Evolutionary conservation across 148 eudicot species (phyloP).

Genomic region (Rhododendron simsii): DNA sequence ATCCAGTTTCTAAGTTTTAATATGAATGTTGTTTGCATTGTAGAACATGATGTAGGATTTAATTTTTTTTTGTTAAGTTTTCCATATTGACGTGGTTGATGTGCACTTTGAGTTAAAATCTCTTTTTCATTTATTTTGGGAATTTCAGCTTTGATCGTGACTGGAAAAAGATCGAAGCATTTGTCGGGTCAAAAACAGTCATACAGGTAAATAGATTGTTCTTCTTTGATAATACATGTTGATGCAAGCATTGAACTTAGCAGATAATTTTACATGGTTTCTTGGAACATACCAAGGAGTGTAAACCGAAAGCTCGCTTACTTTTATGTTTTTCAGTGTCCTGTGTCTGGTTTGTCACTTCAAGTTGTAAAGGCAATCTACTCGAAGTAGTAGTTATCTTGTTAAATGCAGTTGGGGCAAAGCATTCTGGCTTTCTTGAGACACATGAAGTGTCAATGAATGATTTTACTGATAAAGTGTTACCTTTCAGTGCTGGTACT

Average conservation of each 20-base stretch:
- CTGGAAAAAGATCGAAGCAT: constrained; percentile 98
- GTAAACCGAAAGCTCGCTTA: not conserved
- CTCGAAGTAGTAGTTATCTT: not conserved
- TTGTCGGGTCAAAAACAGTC: constrained; percentile 88
- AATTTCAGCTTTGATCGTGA: constrained; percentile 85
- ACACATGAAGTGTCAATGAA: not conserved
- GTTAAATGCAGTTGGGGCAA: not conserved
- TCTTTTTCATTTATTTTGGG: not conserved
- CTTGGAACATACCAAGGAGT: not conserved
- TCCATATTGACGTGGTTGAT: not conserved
- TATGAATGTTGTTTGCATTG: not conserved
- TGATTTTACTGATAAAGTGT: not conserved
- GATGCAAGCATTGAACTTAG: not conserved
- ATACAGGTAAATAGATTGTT: constrained; percentile 57
- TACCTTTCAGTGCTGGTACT: not conserved
- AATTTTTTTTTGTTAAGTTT: not conserved
- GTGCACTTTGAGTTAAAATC: not conserved
- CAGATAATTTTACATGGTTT: not conserved
- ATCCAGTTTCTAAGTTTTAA: not conserved
- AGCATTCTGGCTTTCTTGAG: not conserved
- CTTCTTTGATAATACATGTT: constrained; percentile 9
- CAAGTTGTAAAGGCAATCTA: not conserved
- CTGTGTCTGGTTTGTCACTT: not conserved
- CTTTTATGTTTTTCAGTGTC: not conserved
- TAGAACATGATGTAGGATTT: not conserved